Evolutionary conservation across 495 filamentous ascomycete species (phyloP).

Genomic region (Penicillium lividum): DNA sequence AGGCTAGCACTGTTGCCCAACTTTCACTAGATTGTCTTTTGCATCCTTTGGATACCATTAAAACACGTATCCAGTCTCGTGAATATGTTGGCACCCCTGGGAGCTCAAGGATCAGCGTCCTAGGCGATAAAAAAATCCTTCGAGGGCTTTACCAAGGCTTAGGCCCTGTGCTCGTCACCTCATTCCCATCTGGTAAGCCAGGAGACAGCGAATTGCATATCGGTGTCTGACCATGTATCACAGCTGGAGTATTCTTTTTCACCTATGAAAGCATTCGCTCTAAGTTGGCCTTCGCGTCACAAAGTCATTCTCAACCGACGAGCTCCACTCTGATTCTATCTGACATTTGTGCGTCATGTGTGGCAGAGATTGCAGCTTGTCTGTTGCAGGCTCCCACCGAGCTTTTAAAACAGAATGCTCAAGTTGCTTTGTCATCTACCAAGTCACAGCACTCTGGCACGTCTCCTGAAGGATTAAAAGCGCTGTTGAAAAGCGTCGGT

Average conservation of each 20-base stretch:
- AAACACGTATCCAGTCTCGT: conserved; percentile 7
- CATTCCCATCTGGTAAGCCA: conserved; percentile 3
- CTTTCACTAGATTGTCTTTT: conserved; percentile 4
- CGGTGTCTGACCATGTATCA: neutral
- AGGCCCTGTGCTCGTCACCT: conserved; percentile 1
- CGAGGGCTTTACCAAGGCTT: conserved; percentile 6
- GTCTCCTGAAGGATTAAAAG: neutral
- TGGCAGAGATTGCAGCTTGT: conserved; percentile 4
- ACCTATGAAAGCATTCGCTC: neutral
- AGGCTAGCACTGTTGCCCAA: conserved; percentile 2
- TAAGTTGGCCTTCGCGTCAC: neutral
- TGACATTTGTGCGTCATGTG: conserved; percentile 1
- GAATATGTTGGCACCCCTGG: neutral
- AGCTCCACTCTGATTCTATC: neutral
- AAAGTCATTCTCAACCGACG: neutral
- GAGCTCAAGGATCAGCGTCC: neutral
- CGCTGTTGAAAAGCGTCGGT: neutral
- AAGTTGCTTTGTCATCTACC: conserved; percentile 1
- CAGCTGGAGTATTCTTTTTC: neutral
- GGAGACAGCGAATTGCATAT: neutral
- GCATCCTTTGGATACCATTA: conserved; percentile 7
- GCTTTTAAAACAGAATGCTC: conserved; percentile 1
- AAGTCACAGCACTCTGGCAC: neutral
- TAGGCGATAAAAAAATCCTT: neutral
- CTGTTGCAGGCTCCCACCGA: conserved; percentile 2